These are phyloP conservation scores for Baorangia bicolor DNA, from an alignment of 768 basidiomycete genomes.

Conservation along the genomic window DNA sequence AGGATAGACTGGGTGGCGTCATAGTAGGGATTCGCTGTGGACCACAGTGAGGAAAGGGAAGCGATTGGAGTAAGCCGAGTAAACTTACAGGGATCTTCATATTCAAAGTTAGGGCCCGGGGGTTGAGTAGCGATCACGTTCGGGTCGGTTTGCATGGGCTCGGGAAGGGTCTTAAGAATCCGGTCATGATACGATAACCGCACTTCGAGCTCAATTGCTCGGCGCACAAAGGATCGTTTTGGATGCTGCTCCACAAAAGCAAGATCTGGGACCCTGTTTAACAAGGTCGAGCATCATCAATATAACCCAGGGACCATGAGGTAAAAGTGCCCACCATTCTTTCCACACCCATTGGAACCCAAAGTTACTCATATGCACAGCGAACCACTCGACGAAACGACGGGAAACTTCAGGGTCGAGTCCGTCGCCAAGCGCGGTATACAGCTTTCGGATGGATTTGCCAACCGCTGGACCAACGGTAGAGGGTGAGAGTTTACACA, in stretches of 20 bases:
- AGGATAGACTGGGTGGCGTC: slow-evolving; percentile 79
- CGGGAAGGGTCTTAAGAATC: slow-evolving; percentile 84
- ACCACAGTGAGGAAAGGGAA: not conserved
- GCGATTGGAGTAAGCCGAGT: not conserved
- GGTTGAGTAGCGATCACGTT: slow-evolving; percentile 65
- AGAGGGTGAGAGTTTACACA: slow-evolving; percentile 90
- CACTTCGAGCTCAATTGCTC: slow-evolving; percentile 86
- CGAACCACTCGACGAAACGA: slow-evolving; percentile 92
- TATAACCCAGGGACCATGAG: not conserved
- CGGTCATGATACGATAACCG: slow-evolving; percentile 93
- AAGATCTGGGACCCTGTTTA: slow-evolving; percentile 80
- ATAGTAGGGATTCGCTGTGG: slow-evolving; percentile 69
- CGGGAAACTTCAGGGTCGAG: slow-evolving; percentile 82
- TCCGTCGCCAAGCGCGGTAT: slow-evolving; percentile 74
- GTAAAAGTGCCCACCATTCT: slow-evolving; percentile 70
- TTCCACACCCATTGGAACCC: slow-evolving; percentile 99
- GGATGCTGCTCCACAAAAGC: slow-evolving; percentile 74
- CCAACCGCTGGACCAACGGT: slow-evolving; percentile 97
- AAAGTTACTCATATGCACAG: slow-evolving; percentile 96
- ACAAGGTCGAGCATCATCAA: not conserved
- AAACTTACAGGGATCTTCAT: slow-evolving; percentile 71
- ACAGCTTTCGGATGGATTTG: slow-evolving; percentile 89
- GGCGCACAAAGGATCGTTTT: slow-evolving; percentile 81
- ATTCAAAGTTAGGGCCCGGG: slow-evolving; percentile 79
- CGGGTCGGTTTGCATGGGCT: slow-evolving; percentile 68